Evolutionary conservation across 1,284 basidiomycete genomes (phyloP), one percentile per base, ranked within the genome.

Genomic region (Tilletiopsis washingtonensis): DNA sequence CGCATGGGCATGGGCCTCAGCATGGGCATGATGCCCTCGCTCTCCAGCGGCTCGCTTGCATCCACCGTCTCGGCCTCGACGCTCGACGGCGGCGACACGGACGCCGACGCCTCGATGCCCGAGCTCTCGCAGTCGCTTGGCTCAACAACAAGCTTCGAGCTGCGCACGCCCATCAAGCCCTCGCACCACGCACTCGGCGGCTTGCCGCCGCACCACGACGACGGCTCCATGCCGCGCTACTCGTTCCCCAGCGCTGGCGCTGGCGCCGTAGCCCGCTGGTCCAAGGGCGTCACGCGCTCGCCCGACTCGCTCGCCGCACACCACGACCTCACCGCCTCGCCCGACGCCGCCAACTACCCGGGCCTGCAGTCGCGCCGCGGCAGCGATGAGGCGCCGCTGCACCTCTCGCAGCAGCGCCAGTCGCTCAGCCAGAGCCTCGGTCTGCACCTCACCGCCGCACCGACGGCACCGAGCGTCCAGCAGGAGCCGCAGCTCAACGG

Each of bases 51-150:
- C 29, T 45, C 44, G 6, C 23, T 54, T 14, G 56, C 62, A 3
- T 62, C 57, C 14, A 55, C 53, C 36, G 57, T 25, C 21, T 36
- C n/a, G 17, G 23, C 57, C 25, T 50, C 56, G 20, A 46, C 49
- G 14, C 54, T 52, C 14, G 39, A 52, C 14, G 24, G 21, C 38
- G 59, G 59, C 32, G 32, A 34, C 32, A 17, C 12, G 12, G 32
- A 34, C 32, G 32, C 17, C 32, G 32, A 34, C 32, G 17, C 17
- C 12, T 12, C 12, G 12, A 34, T 34, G 49, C 61, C 61, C 21
- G 61, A 64, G 43, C 56, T 64, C 23, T 62, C 59, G 47, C 59
- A 56, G 47, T 64, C 61, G 26, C 51, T 61, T 26, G 57, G 57
- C 37, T 64, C 61, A 3, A 61, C 59, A 32, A 55, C 52, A 17